These are phyloP conservation scores for Capronia americana DNA, from an alignment of 2,329 filamentous ascomycete species.

Conservation along the genomic window DNA sequence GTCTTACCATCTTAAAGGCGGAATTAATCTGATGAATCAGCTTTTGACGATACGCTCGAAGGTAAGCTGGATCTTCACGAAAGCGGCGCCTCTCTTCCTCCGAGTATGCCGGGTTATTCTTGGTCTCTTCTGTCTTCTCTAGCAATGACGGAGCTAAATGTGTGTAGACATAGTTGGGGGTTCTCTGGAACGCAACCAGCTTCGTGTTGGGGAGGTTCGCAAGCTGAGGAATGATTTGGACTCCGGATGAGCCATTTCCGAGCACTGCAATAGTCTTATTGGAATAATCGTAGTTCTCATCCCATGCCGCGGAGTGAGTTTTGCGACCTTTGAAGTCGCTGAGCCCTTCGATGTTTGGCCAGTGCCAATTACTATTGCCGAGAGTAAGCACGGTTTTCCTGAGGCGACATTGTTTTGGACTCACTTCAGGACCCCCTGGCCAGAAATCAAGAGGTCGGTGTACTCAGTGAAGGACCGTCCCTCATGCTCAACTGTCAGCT, in stretches of 20 bases:
- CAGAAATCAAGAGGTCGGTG: constrained; percentile 48
- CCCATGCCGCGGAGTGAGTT: constrained; percentile 42
- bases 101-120: constrained; percentile 37
- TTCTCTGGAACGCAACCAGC: constrained; percentile 44
- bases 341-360: constrained; percentile 43
- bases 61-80: constrained; percentile 38
- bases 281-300: constrained; percentile 39
- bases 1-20: constrained; percentile 23
- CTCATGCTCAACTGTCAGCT: constrained; percentile 43
- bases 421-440: constrained; percentile 39
- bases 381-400: no score
- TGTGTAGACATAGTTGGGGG: constrained; percentile 43
- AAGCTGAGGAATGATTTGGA: constrained; percentile 48
- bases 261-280: constrained; percentile 43
- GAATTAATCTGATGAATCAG: constrained; percentile 38
- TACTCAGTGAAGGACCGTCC: constrained; percentile 39
- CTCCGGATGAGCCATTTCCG: constrained; percentile 46
- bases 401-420: no score
- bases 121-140: constrained; percentile 34
- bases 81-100: constrained; percentile 44
- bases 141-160: constrained; percentile 35
- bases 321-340: constrained; percentile 41
- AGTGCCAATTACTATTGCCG: constrained; percentile 30
- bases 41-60: constrained; percentile 46
- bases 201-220: constrained; percentile 33